Evolutionary conservation across 495 filamentous ascomycete species (phyloP), one percentile per base, ranked within the genome.

Genomic region (Penicillium bovifimosum): DNA sequence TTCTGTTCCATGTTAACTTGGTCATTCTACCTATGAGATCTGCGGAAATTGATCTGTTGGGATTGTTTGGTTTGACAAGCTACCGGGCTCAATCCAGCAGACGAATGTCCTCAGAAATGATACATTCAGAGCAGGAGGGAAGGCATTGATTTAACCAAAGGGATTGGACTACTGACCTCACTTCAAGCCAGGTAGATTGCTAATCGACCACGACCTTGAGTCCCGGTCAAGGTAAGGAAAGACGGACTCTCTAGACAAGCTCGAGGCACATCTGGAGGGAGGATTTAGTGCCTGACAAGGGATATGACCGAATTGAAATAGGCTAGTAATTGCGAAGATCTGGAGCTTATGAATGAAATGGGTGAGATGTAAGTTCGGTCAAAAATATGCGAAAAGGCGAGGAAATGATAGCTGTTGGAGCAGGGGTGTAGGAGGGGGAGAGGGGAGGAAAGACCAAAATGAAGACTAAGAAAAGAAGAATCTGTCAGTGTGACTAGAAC

Each of bases 1-100:
- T 63, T 52, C 65, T 69, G 44, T 61, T 68, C 59, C 64, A 65
- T 64, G 64, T 60, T 43, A 72, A 58, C 42, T 68, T 61, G 36
- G 58, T 63, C 63, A 68, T 67, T 43, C 20, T 59, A 47, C 24
- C 26, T 1, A 16, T 31, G 24, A n/a, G 11, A 39, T 29, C 39
- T 45, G 42, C 17, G 20, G 47, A 28, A 13, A 28, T 34, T 34
- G 38, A n/a, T 33, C 18, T 27, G 32, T 20, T 33, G 17, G 39
- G 17, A 1, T 4, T 16, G 17, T 1, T 17, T 31, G 13, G 28
- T 36, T 7, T 27, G 2, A 24, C 2, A 5, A 17, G 29, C 14
- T 20, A 31, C 13, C 6, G 31, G 16, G 16, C 9, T 11, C 43
- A 34, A 46, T 20, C n/a, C 14, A 33, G 16, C 5, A 9, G 17